Evolutionary conservation across 495 filamentous ascomycete genomes (phyloP).

Genomic region (Hypoxylon intermedium): DNA sequence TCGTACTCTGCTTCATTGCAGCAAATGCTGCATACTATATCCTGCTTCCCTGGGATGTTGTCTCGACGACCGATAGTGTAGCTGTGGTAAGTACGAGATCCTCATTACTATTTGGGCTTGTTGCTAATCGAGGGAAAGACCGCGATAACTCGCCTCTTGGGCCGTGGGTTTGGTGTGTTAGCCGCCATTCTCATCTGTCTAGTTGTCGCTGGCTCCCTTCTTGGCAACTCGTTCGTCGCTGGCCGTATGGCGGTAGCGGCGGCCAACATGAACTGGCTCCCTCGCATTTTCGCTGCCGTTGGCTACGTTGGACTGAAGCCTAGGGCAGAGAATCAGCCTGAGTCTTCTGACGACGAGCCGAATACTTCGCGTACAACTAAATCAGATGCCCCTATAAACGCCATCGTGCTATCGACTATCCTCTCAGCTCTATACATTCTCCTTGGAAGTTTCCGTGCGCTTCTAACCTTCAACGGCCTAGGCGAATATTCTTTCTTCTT

Average conservation of each 20-base stretch:
- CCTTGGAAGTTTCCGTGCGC: slow-evolving; percentile 61
- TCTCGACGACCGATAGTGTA: slow-evolving; percentile 60
- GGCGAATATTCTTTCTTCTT: slow-evolving; percentile 67
- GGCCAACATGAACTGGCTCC: slow-evolving; percentile 60
- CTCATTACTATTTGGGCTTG: background rate
- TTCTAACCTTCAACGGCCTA: slow-evolving; percentile 64
- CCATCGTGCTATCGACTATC: slow-evolving; percentile 55
- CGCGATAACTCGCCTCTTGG: slow-evolving; percentile 59
- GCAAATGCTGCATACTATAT: slow-evolving; percentile 64
- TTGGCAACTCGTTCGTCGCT: slow-evolving; percentile 64
- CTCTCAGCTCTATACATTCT: slow-evolving; percentile 62
- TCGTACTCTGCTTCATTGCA: slow-evolving; percentile 61
- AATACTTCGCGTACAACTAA: slow-evolving; percentile 9
- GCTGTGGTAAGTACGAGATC: slow-evolving; percentile 57
- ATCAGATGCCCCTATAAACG: slow-evolving; percentile 59
- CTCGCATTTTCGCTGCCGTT: slow-evolving; percentile 50
- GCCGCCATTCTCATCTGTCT: slow-evolving; percentile 60
- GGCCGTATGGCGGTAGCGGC: slow-evolving; percentile 65
- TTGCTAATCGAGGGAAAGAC: slow-evolving; percentile 45
- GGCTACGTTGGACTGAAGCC: slow-evolving; percentile 45
- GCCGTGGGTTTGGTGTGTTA: slow-evolving; percentile 53
- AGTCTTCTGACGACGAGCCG: background rate
- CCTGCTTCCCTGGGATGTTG: slow-evolving; percentile 60
- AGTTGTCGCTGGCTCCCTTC: slow-evolving; percentile 60
- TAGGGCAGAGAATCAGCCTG: slow-evolving; percentile 14